phyloP scores from a whole-genome alignment of 345 rosid genomes.

The Eucalyptus brandiana region DNA sequence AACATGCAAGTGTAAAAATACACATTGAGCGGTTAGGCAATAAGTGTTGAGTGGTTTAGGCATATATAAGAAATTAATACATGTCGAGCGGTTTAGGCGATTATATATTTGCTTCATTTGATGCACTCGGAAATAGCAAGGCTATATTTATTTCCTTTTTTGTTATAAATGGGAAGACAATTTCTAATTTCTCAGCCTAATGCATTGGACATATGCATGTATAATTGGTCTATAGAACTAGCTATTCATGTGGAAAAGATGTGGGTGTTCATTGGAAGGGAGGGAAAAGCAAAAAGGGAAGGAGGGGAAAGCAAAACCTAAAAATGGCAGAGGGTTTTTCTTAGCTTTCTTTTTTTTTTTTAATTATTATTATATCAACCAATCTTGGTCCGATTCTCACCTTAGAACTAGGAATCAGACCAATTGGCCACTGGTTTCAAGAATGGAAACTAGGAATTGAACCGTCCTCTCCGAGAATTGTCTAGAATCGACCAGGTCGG shows the following conservation, averaged over 20 bases:
- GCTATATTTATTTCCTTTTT: too few relatives aligned
- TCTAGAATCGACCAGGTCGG: fast-evolving
- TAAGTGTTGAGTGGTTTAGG: not conserved
- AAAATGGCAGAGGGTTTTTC: too few relatives aligned
- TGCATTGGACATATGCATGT: not conserved
- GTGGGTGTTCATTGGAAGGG: not conserved
- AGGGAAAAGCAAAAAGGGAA: too few relatives aligned
- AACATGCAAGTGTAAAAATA: not conserved
- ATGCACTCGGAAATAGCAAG: not conserved
- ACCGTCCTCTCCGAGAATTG: fast-evolving
- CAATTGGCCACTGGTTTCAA: too few relatives aligned
- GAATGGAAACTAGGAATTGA: too few relatives aligned
- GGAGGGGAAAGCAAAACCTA: too few relatives aligned
- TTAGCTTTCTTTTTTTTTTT: too few relatives aligned
- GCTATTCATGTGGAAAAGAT: not conserved
- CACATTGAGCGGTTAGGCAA: not conserved
- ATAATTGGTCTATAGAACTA: not conserved
- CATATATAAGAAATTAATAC: not conserved
- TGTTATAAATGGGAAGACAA: too few relatives aligned
- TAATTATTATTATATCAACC: too few relatives aligned
- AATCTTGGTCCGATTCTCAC: too few relatives aligned
- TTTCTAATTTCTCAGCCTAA: not conserved
- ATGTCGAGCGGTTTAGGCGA: not conserved
- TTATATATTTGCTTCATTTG: not conserved
- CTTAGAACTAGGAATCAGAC: too few relatives aligned